Evolutionary conservation across 2,329 filamentous ascomycete genomes (phyloP), one percentile per base, ranked within the genome.

Genomic region (Colletotrichum sp.): DNA sequence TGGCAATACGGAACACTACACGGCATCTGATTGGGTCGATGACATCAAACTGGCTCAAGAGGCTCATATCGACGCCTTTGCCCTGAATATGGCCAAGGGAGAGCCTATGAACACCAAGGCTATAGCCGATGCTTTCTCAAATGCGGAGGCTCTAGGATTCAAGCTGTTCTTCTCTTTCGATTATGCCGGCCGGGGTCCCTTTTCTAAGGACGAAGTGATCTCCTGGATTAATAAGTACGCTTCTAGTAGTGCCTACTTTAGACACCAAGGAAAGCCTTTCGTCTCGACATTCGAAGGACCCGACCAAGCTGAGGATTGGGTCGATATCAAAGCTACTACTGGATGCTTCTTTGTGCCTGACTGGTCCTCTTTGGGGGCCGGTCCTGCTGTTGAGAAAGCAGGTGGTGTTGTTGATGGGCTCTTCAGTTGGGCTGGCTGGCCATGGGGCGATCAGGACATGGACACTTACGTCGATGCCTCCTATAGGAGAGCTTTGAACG

Each of bases 251-350:
- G 65, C 75, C 6, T 77, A 79, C 62, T 78, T 44, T 77, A 78
- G 36, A 75, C 75, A 82, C 49, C 68, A 82, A 4, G 78, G 79
- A 1, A 79, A 80, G 39, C 83, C 85, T 0, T 79, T 87, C 8
- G 83, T 85, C 1, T 85, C 84, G 1, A 87, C 85, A 5, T 87
- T 87, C 67, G 86, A 90, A 78, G 88, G 88, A 2, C 77, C 85
- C 6, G 78, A 82, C 15, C 82, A 82, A 8, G 82, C 82, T 8
- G 78, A 80, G 4, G 87, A 89, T 76, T 90, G 88, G 88, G 21
- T 67, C 10, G 77, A 77, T 4, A 87, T 89, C 80, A 88, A 87
- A 72, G 78, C 79, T 13, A 76, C 79, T 12, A 84, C 84, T 3
- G 80, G 81, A 8, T 84, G 83, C 72, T 86, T 86, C 78, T 86